Base-by-base conservation (phyloP, 257 asterid genomes). In the Thymus quinquecostatus region DNA sequence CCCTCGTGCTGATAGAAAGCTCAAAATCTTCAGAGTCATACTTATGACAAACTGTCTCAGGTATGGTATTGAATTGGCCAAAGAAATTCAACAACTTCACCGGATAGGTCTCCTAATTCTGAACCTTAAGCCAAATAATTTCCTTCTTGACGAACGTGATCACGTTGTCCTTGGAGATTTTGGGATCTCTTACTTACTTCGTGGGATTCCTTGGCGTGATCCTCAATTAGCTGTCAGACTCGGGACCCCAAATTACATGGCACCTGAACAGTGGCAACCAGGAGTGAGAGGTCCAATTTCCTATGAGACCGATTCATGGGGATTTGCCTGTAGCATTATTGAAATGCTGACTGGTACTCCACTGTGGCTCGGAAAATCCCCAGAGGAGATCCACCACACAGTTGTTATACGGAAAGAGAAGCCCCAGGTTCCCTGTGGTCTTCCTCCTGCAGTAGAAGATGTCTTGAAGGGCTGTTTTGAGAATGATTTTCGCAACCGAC, bases 221-320 rank as follows among this genome's bases (percentile, higher is more conserved):
- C 33, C 86, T 62, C 72, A 76, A 72, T 47, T 81, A 56, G 84
- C 75, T 40, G 32, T 69, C 40, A 80, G 86, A 68, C 84, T 74
- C 59, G 95, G 95, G 14, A 86, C 88, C 61, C 91, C 88, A 47
- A 84, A 81, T 63, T 88, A 88, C 79, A 86, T 88, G 87, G 95
- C 95, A 68, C 91, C 89, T 1, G 95, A 88, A 80, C 95, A 86
- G 53, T 88, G 95, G 95, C 75, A 86, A 68, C 95, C 91, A 10
- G 88, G 79, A 75, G 81, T 82, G 30, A 84, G 91, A 81, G 95
- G 95, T 50, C 95, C 91, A 41, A 75, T 88, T 73, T 73, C 89
- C 60, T 69, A 69, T 10, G 95, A 88, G 82, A 84, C 91, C 0
- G 95, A 88, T 76, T 81, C 95, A 29, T 88, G 95, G 95, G 95